Base-by-base conservation (phyloP, 257 asterid species). In the Capsicum pubescens region DNA sequence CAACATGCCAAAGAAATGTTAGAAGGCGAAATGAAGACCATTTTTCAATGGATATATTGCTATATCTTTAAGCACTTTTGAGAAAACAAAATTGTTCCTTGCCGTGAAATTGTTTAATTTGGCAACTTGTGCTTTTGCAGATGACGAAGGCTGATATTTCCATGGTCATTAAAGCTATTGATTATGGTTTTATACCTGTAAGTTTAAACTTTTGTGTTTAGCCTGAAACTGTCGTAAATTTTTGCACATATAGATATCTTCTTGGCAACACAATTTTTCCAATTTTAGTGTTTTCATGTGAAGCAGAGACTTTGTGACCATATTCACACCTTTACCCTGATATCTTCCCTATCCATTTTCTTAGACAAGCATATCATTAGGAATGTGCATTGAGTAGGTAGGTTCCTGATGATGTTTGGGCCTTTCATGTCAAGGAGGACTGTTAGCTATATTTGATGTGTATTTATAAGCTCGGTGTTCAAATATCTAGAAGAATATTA, bases 131-230 rank as follows among this genome's bases (percentile, higher is more conserved):
- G 32, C 32, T 26, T 26, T 26, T 26, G 32, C 32, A 26, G 32
- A 26, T 26, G 32, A 26, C 32, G 32, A 26, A 26, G 32, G 98
- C 95, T 63, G 98, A 96, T 81, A 80, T 88, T 79, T 91, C 95
- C 44, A 87, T 86, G 76, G 92, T 94, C 83, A 88, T 78, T 58
- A 86, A 88, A 84, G 95, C 98, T 44, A 84, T 94, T 59, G 93
- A 91, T 80, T 76, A 93, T 57, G 99, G 98, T 87, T 94, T 96
- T 79, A 72, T 94, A 85, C 99, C 99, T 83, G 99, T 96, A 87
- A 91, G 98, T 91, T 86, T 82, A 56, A 76, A 79, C 64, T 80
- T 26, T 68, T 4, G 69, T 14, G 57, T 46, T 57, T 16, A 61
- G 69, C 26, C 5, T 54, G 83, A 79, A 74, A 70, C 55, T 50